Percentiles rank a stretch among this genome's conserved stretches.
Evolutionary conservation across 2,329 filamentous ascomycete genomes (phyloP).

Genomic region (Ceratocystis variospora): DNA sequence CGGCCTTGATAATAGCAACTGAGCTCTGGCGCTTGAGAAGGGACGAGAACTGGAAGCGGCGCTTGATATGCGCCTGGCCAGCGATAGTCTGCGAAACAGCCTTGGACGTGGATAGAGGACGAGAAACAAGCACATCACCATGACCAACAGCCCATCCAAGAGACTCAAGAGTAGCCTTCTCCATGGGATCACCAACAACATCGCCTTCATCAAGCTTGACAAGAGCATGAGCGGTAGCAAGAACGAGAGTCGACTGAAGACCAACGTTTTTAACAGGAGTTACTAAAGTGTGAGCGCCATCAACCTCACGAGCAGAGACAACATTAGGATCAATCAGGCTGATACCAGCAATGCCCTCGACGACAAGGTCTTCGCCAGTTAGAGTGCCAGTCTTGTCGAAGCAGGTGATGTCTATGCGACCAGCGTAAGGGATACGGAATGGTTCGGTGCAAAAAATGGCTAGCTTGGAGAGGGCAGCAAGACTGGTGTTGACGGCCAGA

Average conservation of each 20-base stretch:
- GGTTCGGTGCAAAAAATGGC: slow-evolving; percentile 99
- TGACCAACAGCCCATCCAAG: slow-evolving; percentile 87
- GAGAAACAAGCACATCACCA: slow-evolving; percentile 70
- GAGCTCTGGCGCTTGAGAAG: slow-evolving; percentile 92
- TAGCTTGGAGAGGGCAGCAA: slow-evolving; percentile 84
- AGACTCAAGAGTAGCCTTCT: slow-evolving; percentile 82
- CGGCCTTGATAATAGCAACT: slow-evolving; percentile 65
- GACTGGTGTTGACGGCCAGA: slow-evolving; percentile 90
- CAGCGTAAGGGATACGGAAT: slow-evolving; percentile 93
- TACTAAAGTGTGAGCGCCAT: slow-evolving; percentile 73
- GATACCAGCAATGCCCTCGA: slow-evolving; percentile 89
- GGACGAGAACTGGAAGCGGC: slow-evolving; percentile 96
- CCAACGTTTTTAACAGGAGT: slow-evolving; percentile 55
- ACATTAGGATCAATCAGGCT: slow-evolving; percentile 51
- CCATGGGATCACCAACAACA: slow-evolving; percentile 96
- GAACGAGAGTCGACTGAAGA: slow-evolving; percentile 76
- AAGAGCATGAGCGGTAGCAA: slow-evolving; percentile 87
- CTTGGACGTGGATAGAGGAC: slow-evolving; percentile 35
- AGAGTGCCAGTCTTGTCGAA: slow-evolving; percentile 98
- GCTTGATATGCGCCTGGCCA: slow-evolving; percentile 83
- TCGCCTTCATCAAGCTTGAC: slow-evolving; percentile 96
- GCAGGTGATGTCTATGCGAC: slow-evolving; percentile 88
- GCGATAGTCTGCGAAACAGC: slow-evolving; percentile 31
- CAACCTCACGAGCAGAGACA: slow-evolving; percentile 50
- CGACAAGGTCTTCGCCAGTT: slow-evolving; percentile 90